phyloP scores from a whole-genome alignment of 768 basidiomycete species.

The Russula brevipes region DNA sequence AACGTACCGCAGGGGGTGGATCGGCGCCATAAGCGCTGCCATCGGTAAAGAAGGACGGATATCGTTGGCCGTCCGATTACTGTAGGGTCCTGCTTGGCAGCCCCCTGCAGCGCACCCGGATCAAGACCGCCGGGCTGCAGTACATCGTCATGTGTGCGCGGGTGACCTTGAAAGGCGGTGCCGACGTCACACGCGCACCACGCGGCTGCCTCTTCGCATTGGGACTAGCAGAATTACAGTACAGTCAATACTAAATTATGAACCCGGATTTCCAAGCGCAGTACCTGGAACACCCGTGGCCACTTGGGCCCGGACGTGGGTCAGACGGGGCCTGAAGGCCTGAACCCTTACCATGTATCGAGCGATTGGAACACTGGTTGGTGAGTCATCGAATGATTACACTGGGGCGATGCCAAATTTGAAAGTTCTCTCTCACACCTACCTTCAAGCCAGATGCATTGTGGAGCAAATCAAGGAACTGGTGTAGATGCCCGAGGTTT shows the following conservation, averaged over 20 bases:
- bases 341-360: neutral
- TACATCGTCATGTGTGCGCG: neutral
- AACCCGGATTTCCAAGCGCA: neutral
- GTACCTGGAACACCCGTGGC: neutral
- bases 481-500: neutral
- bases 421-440: neutral
- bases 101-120: neutral
- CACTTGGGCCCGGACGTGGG: neutral
- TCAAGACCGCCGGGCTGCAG: conserved; percentile 2
- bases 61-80: conserved; percentile 1
- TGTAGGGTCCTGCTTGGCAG: neutral
- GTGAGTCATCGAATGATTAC: conserved; percentile 1
- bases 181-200: conserved; percentile 4
- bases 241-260: neutral
- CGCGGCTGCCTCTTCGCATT: conserved; percentile 6
- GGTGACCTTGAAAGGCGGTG: neutral
- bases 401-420: conserved; percentile 3
- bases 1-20: neutral
- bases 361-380: neutral
- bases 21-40: neutral
- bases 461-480: conserved; percentile 5
- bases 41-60: neutral
- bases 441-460: neutral
- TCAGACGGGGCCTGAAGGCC: neutral
- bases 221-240: neutral